Base-by-base conservation (phyloP, 805 yeast genomes). In the Kluyveromyces lactis region DNA sequence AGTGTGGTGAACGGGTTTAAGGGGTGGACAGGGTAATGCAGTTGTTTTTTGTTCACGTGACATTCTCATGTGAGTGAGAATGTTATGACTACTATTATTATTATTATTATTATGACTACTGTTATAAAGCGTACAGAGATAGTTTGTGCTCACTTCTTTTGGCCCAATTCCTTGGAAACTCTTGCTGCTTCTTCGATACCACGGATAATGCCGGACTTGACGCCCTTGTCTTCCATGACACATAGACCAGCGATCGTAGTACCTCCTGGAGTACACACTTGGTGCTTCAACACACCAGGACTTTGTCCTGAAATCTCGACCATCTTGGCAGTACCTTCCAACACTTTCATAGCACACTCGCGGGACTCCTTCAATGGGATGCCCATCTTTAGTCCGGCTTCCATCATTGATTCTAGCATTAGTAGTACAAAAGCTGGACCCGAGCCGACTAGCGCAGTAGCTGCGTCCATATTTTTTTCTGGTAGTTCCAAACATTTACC, bases 201-300 rank as follows among this genome's bases (percentile, higher is more conserved):
- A 52, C 86, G 73, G 35, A 94, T 77, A 52, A 92, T 82, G 18
- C 86, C 90, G 33, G 86, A 74, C 65, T 95, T 81, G 34, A 92
- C 83, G 37, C 90, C 94, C 36, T 77, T 77, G 49, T 86, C 95
- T 67, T 92, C 98, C 81, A 92, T 78, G 47, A 79, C 86, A 62
- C 90, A 72, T 42, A 92, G 68, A 0, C 98, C 98, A 8, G 95
- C 95, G 58, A 92, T 92, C 3, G 98, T 92, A 37, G 97, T 89
- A 26, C 98, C 98, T 23, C 92, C 98, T 18, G 98, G 98, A 0
- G 98, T 92, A 58, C 96, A 87, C 7, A 92, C 92, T 51, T 79
- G 81, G 58, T 83, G 79, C 58, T 85, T 85, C 58, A 92, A 72
- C 10, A 75, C 86, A 15, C 92, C 90, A 9, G 98, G 98, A 55